Evolutionary conservation across 805 yeast species (phyloP), one percentile per base, ranked within the genome.

Genomic region (Groenewaldozyma tartarivorans): DNA sequence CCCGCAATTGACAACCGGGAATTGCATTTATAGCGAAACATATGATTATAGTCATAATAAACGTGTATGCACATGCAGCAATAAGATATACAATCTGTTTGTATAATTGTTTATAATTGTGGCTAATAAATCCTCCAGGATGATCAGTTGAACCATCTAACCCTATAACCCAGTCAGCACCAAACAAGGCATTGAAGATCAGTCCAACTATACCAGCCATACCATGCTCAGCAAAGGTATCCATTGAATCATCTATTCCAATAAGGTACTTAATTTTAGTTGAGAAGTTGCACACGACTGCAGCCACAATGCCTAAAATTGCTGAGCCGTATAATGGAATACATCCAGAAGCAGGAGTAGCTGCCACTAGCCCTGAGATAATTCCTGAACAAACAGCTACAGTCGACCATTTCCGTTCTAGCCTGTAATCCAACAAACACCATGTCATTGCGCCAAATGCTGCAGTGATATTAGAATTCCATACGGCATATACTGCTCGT

Each of bases 151-250:
- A 74, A 19, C 94, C 94, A 57, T 90, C 97, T 60, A 86, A 80
- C 13, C 95, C 96, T 47, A 90, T 74, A 40, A 92, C 94, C 61
- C 85, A 81, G 41, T 81, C 74, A 4, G 88, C 84, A 13, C 84
- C 96, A 57, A 92, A 88, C 1, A 90, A 57, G 0, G 84, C 96
- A 57, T 87, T 52, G 66, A 86, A 87, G n/a, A 90, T 43, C 36
- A 88, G 69, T 0, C 98, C 97, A 35, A 90, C 71, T 36, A 88
- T 72, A 24, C 98, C 98, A 0, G 96, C 97, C 52, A 90, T 72
- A 38, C 96, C 97, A 79, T 90, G 98, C 75, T 90, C 97, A n/a
- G 97, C 97, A 58, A 90, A 72, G 39, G 87, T 78, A 80, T 92
- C 97, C 52, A 92, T 67, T 1, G 96, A 79, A 64, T 90, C 98